These are phyloP conservation scores for Backusella westeae DNA, from an alignment of 192 early-diverging fungal genomes.

Conservation along the genomic window DNA sequence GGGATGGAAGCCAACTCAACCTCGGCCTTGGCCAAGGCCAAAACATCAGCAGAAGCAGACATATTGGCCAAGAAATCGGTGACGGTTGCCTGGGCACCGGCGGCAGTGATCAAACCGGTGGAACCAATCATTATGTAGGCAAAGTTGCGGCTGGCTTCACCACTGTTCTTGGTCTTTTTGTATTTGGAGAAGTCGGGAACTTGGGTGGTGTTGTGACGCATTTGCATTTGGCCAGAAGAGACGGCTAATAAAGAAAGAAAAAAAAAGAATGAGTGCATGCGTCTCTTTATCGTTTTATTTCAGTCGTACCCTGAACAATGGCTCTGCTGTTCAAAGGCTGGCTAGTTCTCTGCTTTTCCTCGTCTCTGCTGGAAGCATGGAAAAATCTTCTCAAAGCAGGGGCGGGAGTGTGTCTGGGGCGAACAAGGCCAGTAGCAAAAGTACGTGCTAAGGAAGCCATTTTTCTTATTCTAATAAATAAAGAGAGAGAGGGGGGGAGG, in stretches of 20 bases:
- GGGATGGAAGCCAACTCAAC: slow-evolving; percentile 90
- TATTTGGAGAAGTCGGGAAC: slow-evolving; percentile 79
- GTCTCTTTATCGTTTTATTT: not conserved
- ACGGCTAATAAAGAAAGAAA: not conserved
- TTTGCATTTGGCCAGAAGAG: slow-evolving; percentile 31
- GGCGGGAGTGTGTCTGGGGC: not conserved
- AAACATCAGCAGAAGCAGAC: slow-evolving; percentile 96
- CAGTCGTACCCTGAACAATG: slow-evolving; percentile 42
- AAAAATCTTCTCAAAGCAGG: slow-evolving; percentile 41
- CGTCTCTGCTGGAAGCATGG: slow-evolving; percentile 36
- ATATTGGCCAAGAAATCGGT: slow-evolving; percentile 82
- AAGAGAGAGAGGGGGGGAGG: slow-evolving; percentile 3
- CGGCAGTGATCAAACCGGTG: slow-evolving; percentile 79
- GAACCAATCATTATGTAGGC: slow-evolving; percentile 95
- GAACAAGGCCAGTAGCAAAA: slow-evolving; percentile 11
- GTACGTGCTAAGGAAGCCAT: slow-evolving; percentile 22
- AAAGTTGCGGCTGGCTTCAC: slow-evolving; percentile 69
- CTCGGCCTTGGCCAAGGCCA: slow-evolving; percentile 98
- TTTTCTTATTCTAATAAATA: not conserved
- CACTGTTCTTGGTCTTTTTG: slow-evolving; percentile 60
- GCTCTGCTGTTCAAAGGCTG: slow-evolving; percentile 36
- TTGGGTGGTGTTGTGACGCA: slow-evolving; percentile 46
- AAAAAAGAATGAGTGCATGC: no score
- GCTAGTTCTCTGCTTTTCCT: slow-evolving; percentile 35
- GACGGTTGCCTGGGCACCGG: slow-evolving; percentile 87